A percentile compares a stretch with the other conserved stretches of the same genome.
Evolutionary conservation across 169 alveolate species (phyloP).

Genomic region (Besnoitia besnoiti): DNA sequence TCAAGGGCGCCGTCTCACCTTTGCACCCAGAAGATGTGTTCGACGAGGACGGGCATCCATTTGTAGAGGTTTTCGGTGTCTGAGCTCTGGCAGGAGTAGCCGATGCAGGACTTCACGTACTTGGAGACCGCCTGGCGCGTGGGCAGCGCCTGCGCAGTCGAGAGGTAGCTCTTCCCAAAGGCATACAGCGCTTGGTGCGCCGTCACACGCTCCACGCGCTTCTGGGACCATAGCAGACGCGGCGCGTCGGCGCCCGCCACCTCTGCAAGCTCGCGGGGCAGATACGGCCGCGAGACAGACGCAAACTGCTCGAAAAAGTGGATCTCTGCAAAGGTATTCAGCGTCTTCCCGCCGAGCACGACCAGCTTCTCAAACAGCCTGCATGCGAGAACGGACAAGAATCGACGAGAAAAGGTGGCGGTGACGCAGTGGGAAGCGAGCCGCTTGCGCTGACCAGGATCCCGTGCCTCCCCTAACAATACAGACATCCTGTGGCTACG

Average conservation of each 20-base stretch:
- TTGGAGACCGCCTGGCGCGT: slow-evolving; percentile 60
- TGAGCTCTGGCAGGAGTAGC: slow-evolving; percentile 58
- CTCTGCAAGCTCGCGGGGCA: slow-evolving; percentile 48
- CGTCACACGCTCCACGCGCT: slow-evolving; percentile 50
- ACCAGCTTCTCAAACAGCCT: slow-evolving; percentile 67
- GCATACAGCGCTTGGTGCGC: slow-evolving; percentile 37
- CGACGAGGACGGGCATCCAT: slow-evolving; percentile 68
- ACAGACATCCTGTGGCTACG: no score
- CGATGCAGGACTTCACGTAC: slow-evolving; percentile 66
- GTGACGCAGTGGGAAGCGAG: no score
- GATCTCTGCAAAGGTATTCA: slow-evolving; percentile 60
- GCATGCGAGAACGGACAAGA: no score
- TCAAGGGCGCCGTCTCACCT: no score
- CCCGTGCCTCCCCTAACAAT: no score
- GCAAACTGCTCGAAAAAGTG: slow-evolving; percentile 60
- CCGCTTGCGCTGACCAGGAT: no score
- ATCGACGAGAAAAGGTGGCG: background rate
- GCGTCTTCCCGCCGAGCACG: slow-evolving; percentile 67
- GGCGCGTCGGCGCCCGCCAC: slow-evolving; percentile 28
- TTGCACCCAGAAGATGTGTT: slow-evolving; percentile 69
- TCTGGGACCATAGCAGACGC: slow-evolving; percentile 66
- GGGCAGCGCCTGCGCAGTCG: slow-evolving; percentile 65
- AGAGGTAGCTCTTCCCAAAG: slow-evolving; percentile 64
- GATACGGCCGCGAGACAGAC: background rate
- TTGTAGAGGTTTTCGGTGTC: slow-evolving; percentile 60